These are phyloP conservation scores for Aaosphaeria arxii DNA, from an alignment of 2,329 filamentous ascomycete genomes.

Conservation along the genomic window DNA sequence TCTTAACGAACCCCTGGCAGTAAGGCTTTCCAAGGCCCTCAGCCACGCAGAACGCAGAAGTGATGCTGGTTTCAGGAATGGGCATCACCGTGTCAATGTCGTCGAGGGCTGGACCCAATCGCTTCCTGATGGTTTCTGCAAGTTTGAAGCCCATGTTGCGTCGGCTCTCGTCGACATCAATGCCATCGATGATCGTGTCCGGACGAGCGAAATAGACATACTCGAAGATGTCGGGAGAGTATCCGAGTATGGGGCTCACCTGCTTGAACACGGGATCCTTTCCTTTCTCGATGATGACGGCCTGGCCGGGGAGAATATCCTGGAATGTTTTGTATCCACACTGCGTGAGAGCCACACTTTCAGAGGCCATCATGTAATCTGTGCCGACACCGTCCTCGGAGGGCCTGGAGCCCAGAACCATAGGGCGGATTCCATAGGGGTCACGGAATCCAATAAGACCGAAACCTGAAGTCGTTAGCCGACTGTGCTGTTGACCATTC, in stretches of 20 bases:
- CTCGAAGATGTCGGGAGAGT: slow-evolving; percentile 84
- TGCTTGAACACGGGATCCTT: slow-evolving; percentile 71
- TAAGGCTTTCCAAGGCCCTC: slow-evolving; percentile 72
- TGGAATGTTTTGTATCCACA: slow-evolving; percentile 74
- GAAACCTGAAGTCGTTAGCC: slow-evolving; percentile 52
- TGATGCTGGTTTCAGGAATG: slow-evolving; percentile 80
- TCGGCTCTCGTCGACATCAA: slow-evolving; percentile 78
- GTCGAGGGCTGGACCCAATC: slow-evolving; percentile 65
- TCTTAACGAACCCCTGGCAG: slow-evolving; percentile 82
- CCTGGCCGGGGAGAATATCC: slow-evolving; percentile 79
- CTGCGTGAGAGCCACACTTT: slow-evolving; percentile 79
- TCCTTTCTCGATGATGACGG: slow-evolving; percentile 81
- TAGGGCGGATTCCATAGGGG: slow-evolving; percentile 76
- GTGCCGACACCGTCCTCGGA: slow-evolving; percentile 63
- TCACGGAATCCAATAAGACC: slow-evolving; percentile 79
- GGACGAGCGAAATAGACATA: slow-evolving; percentile 85
- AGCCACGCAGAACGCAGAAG: slow-evolving; percentile 74
- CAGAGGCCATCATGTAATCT: slow-evolving; percentile 90
- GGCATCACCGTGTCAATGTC: slow-evolving; percentile 84
- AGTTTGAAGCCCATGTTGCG: slow-evolving; percentile 84
- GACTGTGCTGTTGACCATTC: background rate
- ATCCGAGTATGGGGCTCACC: slow-evolving; percentile 64
- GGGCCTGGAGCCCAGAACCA: slow-evolving; percentile 72
- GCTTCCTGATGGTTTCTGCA: slow-evolving; percentile 66
- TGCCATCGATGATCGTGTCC: slow-evolving; percentile 81